A percentile compares a stretch with the other conserved stretches of the same genome.
Evolutionary conservation across 1,284 basidiomycete genomes (phyloP).

Genomic region (Cutaneotrichosporon cyanovorans): DNA sequence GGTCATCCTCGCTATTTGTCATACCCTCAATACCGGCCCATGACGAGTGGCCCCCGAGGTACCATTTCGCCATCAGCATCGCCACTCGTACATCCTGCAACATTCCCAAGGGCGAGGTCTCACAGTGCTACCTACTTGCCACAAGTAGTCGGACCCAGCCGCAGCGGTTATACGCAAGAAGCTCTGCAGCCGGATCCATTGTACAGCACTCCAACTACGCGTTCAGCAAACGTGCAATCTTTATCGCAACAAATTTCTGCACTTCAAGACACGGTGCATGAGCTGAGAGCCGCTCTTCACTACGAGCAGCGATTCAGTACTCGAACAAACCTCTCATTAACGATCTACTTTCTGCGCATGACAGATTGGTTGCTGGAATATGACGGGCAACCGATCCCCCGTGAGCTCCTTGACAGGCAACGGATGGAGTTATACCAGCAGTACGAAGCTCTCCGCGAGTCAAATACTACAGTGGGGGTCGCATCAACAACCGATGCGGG

Average conservation of each 20-base stretch:
- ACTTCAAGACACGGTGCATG: slow-evolving; percentile 29
- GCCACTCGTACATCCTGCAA: neutral
- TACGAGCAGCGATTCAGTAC: slow-evolving; percentile 30
- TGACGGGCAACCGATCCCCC: neutral
- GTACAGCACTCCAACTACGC: slow-evolving; percentile 18
- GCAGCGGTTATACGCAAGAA: slow-evolving; percentile 5
- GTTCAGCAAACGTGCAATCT: slow-evolving; percentile 12
- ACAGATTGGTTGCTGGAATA: slow-evolving; percentile 10
- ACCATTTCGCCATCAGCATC: too few species aligned
- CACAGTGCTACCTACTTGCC: neutral
- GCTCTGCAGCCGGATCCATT: slow-evolving; percentile 20
- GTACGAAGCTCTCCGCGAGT: slow-evolving; percentile 1
- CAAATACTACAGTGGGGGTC: too few species aligned
- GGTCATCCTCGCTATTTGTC: too few species aligned
- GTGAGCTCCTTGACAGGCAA: slow-evolving; percentile 4
- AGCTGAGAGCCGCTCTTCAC: slow-evolving; percentile 23
- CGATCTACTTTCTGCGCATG: slow-evolving; percentile 30
- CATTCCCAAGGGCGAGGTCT: slow-evolving; percentile 13
- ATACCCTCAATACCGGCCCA: too few species aligned
- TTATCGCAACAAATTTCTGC: slow-evolving; percentile 21
- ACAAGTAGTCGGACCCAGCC: neutral
- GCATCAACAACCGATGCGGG: too few species aligned
- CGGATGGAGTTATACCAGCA: slow-evolving; percentile 1
- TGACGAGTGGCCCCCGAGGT: too few species aligned
- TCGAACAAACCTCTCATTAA: slow-evolving; percentile 24